Evolutionary conservation across 2,329 filamentous ascomycete species (phyloP).

Genomic region (Cercospora janseana): DNA sequence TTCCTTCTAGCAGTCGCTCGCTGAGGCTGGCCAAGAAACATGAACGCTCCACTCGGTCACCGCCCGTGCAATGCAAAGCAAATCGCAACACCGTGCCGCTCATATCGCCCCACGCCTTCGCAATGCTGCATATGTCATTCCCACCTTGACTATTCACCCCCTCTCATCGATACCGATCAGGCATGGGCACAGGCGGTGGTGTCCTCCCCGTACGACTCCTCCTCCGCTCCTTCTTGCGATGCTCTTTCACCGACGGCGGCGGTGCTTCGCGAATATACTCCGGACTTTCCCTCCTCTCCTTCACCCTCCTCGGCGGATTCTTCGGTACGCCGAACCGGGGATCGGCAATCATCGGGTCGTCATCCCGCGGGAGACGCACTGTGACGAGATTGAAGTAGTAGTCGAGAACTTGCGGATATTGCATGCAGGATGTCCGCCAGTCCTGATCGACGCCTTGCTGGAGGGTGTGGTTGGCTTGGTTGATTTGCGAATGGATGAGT

Average conservation of each 20-base stretch:
- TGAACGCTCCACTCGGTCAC: too few relatives aligned
- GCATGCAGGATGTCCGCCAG: constrained; percentile 71
- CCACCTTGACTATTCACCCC: not conserved
- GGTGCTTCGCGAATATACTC: constrained; percentile 15
- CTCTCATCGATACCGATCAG: constrained; percentile 12
- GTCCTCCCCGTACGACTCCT: constrained; percentile 28
- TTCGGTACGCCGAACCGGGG: constrained; percentile 33
- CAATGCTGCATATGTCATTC: not conserved
- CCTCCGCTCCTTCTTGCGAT: constrained; percentile 27
- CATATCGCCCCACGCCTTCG: not conserved
- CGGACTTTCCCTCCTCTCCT: constrained; percentile 32
- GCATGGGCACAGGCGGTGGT: constrained; percentile 29
- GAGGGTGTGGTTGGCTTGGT: constrained; percentile 62
- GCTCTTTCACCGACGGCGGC: constrained; percentile 22
- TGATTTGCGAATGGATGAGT: constrained; percentile 54
- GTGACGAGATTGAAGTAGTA: constrained; percentile 74
- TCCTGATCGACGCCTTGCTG: constrained; percentile 76
- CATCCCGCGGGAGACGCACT: constrained; percentile 61
- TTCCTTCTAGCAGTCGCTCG: too few relatives aligned
- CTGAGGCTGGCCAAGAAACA: too few relatives aligned
- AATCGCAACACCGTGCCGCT: too few relatives aligned
- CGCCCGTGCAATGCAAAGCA: too few relatives aligned
- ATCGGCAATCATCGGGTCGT: constrained; percentile 39
- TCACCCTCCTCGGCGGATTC: constrained; percentile 9
- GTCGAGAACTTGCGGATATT: constrained; percentile 77